These are phyloP conservation scores for Arachis monticola DNA, from an alignment of 331 rosid species.

Conservation along the genomic window DNA sequence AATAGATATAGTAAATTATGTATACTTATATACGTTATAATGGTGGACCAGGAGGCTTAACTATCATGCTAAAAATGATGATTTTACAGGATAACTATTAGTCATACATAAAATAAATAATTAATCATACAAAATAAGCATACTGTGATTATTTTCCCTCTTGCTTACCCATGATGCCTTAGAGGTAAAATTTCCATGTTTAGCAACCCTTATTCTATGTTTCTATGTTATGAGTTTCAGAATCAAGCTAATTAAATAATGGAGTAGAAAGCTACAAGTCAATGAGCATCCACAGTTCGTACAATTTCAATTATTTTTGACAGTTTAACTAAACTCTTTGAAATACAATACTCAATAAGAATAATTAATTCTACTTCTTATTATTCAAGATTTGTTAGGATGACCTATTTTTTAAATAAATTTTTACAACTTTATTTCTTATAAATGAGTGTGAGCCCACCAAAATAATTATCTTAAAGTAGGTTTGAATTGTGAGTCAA, in stretches of 20 bases:
- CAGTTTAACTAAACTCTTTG: not conserved
- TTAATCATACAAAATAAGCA: not conserved
- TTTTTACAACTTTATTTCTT: no score
- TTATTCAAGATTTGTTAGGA: no score
- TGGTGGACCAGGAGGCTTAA: not conserved
- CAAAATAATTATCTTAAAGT: no score
- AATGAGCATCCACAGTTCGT: not conserved
- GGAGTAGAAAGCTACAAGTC: not conserved
- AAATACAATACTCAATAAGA: not conserved
- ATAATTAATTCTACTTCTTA: no score
- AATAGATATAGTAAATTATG: no score
- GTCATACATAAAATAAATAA: constrained; percentile 5
- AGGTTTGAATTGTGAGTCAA: no score
- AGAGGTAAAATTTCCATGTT: constrained; percentile 2
- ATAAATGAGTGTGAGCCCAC: no score
- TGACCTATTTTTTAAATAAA: no score
- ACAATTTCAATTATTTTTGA: not conserved
- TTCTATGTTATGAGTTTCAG: not conserved
- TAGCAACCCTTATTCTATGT: not conserved
- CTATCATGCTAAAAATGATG: constrained; percentile 1
- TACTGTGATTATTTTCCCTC: not conserved
- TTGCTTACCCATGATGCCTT: not conserved
- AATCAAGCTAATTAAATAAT: constrained; percentile 8
- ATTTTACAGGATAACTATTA: not conserved
- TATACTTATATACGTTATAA: not conserved